These are phyloP conservation scores for Cubamyces lactineus DNA, from an alignment of 768 basidiomycete genomes.

Conservation along the genomic window DNA sequence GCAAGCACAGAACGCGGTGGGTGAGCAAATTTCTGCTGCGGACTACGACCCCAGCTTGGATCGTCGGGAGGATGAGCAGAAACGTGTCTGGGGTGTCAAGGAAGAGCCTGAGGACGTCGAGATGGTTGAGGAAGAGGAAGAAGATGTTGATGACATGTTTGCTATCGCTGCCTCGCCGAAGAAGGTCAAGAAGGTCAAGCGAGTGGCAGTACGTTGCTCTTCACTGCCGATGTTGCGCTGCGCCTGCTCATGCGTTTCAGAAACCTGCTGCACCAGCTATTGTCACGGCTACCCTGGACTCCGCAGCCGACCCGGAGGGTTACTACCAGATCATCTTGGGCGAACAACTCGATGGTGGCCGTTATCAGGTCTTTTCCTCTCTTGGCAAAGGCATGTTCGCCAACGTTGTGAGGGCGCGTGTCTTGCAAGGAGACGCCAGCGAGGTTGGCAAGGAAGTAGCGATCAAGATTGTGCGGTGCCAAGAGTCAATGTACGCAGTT, in stretches of 20 bases:
- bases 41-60: constrained; percentile 91
- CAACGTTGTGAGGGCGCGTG: constrained; percentile 89
- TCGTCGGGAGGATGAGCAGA: constrained; percentile 81
- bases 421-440: constrained; percentile 64
- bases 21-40: constrained; percentile 83
- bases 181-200: constrained; percentile 61
- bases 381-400: constrained; percentile 99
- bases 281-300: constrained; percentile 82
- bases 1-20: constrained; percentile 49
- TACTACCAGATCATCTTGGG: constrained; percentile 95
- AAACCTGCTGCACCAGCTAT: constrained; percentile 60
- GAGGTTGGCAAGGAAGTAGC: constrained; percentile 79
- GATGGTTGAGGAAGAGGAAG: constrained; percentile 51
- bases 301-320: constrained; percentile 92
- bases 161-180: constrained; percentile 56
- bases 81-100: constrained; percentile 55
- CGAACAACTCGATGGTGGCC: constrained; percentile 88
- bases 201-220: constrained; percentile 47
- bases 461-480: constrained; percentile 94
- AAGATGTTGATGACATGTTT: constrained; percentile 95
- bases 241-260: constrained; percentile 32
- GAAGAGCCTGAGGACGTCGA: constrained; percentile 44
- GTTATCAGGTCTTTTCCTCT: constrained; percentile 92
- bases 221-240: background rate
- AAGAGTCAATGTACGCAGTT: constrained; percentile 87